phyloP scores from a whole-genome alignment of 257 asterid species.

The Avicennia marina region DNA sequence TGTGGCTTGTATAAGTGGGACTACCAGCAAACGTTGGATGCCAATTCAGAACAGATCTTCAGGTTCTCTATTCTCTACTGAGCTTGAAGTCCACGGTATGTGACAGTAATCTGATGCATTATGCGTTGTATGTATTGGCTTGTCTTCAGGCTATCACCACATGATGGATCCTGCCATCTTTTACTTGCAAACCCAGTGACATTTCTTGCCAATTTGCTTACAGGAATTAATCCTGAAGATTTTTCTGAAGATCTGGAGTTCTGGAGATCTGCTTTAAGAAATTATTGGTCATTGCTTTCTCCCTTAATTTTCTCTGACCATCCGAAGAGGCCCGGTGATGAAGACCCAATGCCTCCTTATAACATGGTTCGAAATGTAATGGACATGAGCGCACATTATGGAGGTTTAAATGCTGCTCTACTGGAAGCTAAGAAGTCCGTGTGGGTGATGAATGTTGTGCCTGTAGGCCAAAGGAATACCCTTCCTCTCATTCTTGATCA shows the following conservation, averaged over 20 bases:
- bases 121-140: conserved; percentile 6
- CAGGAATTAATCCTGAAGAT: conserved; percentile 76
- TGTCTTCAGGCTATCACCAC: background rate
- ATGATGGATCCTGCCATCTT: conserved; percentile 5
- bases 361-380: conserved; percentile 91
- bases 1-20: conserved; percentile 64
- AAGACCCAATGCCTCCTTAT: conserved; percentile 87
- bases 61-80: conserved; percentile 38
- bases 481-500: conserved; percentile 57
- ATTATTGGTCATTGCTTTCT: conserved; percentile 93
- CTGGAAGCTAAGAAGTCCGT: conserved; percentile 66
- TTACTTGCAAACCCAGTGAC: conserved; percentile 8
- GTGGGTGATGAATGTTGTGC: conserved; percentile 86
- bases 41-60: conserved; percentile 63
- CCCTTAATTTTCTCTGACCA: conserved; percentile 94
- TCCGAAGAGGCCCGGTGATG: too few relatives aligned
- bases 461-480: conserved; percentile 42
- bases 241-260: conserved; percentile 60
- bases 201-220: conserved; percentile 14
- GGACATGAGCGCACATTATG: conserved; percentile 93
- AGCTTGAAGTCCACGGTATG: conserved; percentile 71
- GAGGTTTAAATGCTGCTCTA: conserved; percentile 69
- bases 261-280: conserved; percentile 69
- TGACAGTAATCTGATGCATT: conserved; percentile 5
- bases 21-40: conserved; percentile 69